Evolutionary conservation across 129 eudicot genomes (phyloP), one percentile per base, ranked within the genome.

Genomic region (Scalesia atractyloides): DNA sequence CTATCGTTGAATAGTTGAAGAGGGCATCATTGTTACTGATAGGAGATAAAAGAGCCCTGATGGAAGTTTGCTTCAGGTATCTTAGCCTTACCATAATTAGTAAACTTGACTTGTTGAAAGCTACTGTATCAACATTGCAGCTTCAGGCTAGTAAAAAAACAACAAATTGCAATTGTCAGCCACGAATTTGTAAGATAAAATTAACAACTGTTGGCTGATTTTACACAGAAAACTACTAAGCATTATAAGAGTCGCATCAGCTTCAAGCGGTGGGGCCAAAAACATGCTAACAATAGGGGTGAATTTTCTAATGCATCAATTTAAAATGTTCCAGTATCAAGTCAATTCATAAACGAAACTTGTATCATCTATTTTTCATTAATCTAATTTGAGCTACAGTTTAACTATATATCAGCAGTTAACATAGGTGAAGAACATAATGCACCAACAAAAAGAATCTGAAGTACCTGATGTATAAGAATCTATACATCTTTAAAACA

Each of bases 21-120:
- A 69, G 26, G 18, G 52, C 22, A 33, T 26, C 26, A 15, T 17
- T 58, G 70, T 17, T 68, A 73, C 48, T 64, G 14, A 19, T 17
- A 17, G 87, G 86, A 24, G 65, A 72, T 52, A 88, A 64, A 10
- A 84, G 67, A 53, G 76, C 73, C 73, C 85, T 64, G 15, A 78
- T 53, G 59, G 77, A 72, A 62, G 89, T 74, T 80, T 80, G 85
- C 61, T 73, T 69, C 26, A 79, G 69, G 66, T 76, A 67, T 80
- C 86, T 80, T 76, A 80, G 76, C 17, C 80, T 82, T 56, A 43
- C 81, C 84, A 82, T 88, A 76, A 47, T 46, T 79, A 66, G 62
- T 66, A 41, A 70, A 51, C 50, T 54, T 41, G 2, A 54, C 8
- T 64, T 53, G 7, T 39, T 5, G 36, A 58, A 59, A 48, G 22